phyloP scores from a whole-genome alignment of 1,284 basidiomycete species.

The Coniferiporia sulphurascens region DNA sequence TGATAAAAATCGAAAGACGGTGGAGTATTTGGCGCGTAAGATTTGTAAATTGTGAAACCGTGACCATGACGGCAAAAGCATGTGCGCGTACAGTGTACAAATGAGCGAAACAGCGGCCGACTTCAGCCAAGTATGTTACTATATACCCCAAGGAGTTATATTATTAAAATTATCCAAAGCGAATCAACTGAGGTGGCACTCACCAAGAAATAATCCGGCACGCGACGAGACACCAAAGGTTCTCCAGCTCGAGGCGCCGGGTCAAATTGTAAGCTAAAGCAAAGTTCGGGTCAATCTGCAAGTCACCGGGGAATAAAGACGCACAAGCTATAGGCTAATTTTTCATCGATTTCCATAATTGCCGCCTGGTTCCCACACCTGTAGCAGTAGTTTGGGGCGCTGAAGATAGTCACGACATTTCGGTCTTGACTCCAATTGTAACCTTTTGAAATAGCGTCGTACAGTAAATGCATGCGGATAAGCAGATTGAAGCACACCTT shows the following conservation, averaged over 20 bases:
- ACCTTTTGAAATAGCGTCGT: conserved; percentile 37
- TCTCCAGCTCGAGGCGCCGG: conserved; percentile 97
- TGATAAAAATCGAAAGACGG: neutral
- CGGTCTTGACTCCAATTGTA: conserved; percentile 98
- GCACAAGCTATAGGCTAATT: conserved; percentile 90
- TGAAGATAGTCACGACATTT: conserved; percentile 99
- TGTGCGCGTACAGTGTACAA: conserved; percentile 7
- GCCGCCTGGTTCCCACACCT: conserved; percentile 99
- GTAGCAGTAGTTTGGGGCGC: conserved; percentile 99
- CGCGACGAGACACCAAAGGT: conserved; percentile 95
- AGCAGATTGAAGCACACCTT: conserved; percentile 54
- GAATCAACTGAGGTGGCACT: conserved; percentile 24
- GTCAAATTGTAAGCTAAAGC: conserved; percentile 94
- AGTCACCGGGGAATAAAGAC: conserved; percentile 29
- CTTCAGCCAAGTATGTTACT: conserved; percentile 10
- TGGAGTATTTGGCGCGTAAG: neutral
- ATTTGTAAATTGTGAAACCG: neutral
- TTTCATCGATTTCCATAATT: conserved; percentile 99
- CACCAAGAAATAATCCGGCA: conserved; percentile 96
- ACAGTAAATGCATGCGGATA: neutral
- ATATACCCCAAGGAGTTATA: neutral
- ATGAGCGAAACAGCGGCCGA: conserved; percentile 1
- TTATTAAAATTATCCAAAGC: neutral
- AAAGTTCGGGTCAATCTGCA: conserved; percentile 12
- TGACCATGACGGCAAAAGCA: neutral